Base-by-base conservation (phyloP, 495 filamentous ascomycete species). In the Podospora fimiseda region DNA sequence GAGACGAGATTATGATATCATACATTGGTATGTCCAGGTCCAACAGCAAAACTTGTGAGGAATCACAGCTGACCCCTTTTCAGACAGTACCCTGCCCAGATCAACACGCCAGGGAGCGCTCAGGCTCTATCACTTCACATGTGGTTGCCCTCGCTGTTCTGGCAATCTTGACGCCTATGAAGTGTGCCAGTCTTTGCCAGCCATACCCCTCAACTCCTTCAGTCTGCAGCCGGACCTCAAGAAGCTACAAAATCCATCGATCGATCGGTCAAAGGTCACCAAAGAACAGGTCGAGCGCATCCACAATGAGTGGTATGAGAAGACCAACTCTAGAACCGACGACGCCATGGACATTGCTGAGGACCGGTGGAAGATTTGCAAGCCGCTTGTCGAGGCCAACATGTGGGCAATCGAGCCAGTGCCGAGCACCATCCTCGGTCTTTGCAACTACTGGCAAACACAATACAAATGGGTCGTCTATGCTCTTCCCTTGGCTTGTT, bases 1-100 rank as follows among this genome's bases (percentile, higher is more conserved):
- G 70, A 3, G 74, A 79, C 23, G 71, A 78, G 59, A 66, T 81
- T 20, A 63, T 67, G 37, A 75, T 80, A 16, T 75, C 74, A 0
- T 81, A 81, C 51, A 71, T 75, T 14, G 72, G 74, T 74, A 66
- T 43, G 73, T 48, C 6, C 2, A 18, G 22, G 4, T 3, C 13
- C 3, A 20, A 4, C 24, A 9, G 3, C 14, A 36, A 24, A 19
- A 15, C n/a, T 18, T 15, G 13, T 18, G n/a, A 52, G 58, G 18
- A 57, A 8, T 16, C 3, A 3, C 15, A 18, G 41, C 7, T 43
- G 11, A 41, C 8, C 39, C 16, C 5, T n/a, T 14, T 41, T 41
- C 5, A 74, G 73, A 74, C 16, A 59, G 58, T 43, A 68, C 62
- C 5, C 21, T 56, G 1, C 72, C 64, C 36, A 62, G 55, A 48